Percentiles rank a stretch among this genome's conserved stretches.
Conservation (phyloP, 306 rosid species). For the Vigna hirtella region DNA sequence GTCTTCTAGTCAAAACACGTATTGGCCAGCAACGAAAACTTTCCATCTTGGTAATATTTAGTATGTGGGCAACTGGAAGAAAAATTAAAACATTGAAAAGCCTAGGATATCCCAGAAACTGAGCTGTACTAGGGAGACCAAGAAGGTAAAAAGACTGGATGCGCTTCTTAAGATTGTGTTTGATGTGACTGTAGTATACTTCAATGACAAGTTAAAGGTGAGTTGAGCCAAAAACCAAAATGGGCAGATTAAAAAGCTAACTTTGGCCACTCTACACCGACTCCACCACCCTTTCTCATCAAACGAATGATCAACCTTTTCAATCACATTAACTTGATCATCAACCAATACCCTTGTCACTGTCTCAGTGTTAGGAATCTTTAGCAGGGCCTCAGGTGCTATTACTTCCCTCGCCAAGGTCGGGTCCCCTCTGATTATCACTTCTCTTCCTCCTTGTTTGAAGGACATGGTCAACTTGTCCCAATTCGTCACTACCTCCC, state of each 20-base stretch:
- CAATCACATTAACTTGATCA: conserved; percentile 34
- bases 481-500: too few relatives aligned
- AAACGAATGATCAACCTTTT: conserved; percentile 48
- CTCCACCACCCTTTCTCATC: conserved; percentile 95
- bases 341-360: conserved; percentile 37
- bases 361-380: background rate
- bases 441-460: too few relatives aligned
- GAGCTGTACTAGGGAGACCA: conserved; percentile 62
- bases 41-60: too few relatives aligned
- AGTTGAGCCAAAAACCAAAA: conserved; percentile 96
- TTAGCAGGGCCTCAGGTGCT: too few relatives aligned
- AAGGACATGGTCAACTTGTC: too few relatives aligned
- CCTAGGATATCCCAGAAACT: too few relatives aligned
- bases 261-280: conserved; percentile 83
- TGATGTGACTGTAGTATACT: conserved; percentile 94
- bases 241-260: conserved; percentile 85
- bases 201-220: conserved; percentile 84
- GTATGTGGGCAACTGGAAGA: too few relatives aligned
- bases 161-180: conserved; percentile 97
- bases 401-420: too few relatives aligned
- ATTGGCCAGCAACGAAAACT: too few relatives aligned
- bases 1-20: too few relatives aligned
- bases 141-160: conserved; percentile 93
- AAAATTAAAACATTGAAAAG: too few relatives aligned
- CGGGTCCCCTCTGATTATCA: too few relatives aligned